These are phyloP conservation scores for Chlamydomonas eustigma DNA, from an alignment of 139 green algal genomes.

Conservation along the genomic window DNA sequence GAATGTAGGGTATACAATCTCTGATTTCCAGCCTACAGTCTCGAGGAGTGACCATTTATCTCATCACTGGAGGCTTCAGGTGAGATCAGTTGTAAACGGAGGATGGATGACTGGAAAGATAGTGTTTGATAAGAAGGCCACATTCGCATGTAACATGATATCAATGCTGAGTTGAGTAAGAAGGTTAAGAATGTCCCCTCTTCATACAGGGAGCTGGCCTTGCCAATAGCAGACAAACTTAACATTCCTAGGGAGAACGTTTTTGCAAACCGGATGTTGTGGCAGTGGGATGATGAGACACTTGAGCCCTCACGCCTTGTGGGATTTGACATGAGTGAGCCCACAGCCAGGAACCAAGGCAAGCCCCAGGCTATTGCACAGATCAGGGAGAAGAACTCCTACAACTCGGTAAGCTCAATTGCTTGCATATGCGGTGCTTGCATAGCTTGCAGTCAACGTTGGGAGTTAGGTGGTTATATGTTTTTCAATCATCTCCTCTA, in stretches of 20 bases:
- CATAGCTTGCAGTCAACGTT: too few species aligned
- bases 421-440: too few species aligned
- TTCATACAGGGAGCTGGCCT: conserved; percentile 64
- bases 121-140: too few species aligned
- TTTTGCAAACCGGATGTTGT: conserved; percentile 76
- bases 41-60: conserved; percentile 62
- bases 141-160: too few species aligned
- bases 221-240: conserved; percentile 58
- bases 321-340: conserved; percentile 61
- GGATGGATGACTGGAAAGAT: too few species aligned
- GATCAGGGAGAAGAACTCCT: conserved; percentile 54
- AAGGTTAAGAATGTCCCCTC: too few species aligned
- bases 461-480: too few species aligned
- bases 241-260: conserved; percentile 58
- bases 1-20: conserved; percentile 41
- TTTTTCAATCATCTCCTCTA: too few species aligned
- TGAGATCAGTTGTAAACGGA: too few species aligned
- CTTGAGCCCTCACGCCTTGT: conserved; percentile 43
- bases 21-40: conserved; percentile 58
- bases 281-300: conserved; percentile 27
- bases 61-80: conserved; percentile 67
- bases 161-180: too few species aligned
- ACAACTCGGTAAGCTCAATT: conserved; percentile 48
- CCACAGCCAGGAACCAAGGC: conserved; percentile 59
- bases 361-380: conserved; percentile 49